Evolutionary conservation across 495 filamentous ascomycete species (phyloP), one percentile per base, ranked within the genome.

Genomic region (Amphirosellinia nigrospora): DNA sequence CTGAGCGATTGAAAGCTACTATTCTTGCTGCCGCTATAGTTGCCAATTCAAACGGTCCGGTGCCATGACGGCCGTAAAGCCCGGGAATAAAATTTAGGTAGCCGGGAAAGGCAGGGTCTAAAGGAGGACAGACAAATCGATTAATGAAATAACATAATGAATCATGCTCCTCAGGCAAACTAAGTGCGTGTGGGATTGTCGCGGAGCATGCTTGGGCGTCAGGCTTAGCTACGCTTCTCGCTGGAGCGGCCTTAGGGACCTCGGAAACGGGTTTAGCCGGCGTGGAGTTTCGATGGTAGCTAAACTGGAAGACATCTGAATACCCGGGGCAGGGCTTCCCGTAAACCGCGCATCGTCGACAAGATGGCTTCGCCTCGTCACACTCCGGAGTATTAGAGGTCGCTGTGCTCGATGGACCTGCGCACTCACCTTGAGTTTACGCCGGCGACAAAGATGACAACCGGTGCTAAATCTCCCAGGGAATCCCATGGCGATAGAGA

Each of bases 71-170:
- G 8, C 21, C 21, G 13, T 50, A 50, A n/a, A 50, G 21, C 21
- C 46, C 46, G 21, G 46, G 46, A 13, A 50, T 26, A 21, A 50
- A 50, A 50, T 50, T 50, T 9, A 50, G 46, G 46, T 50, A 50
- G 21, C 46, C 46, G 9, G 46, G 46, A 50, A 50, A 50, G 11
- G 46, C 46, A 26, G 46, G 46, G 21, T 50, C 46, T 10, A 50
- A 50, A 50, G 46, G 46, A 26, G 46, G 46, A 9, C 46, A 50
- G 5, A 50, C 46, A 50, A 50, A 50, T 50, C 46, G 46, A 50
- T 50, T 50, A 26, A 50, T 50, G 46, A 50, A 50, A 50, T 50
- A 50, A 26, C 46, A 50, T 26, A 50, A 50, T 9, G 46, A 50
- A 50, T 50, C 46, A 9, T 26, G 46, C 46, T 26, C 46, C 46